A percentile compares a stretch with the other conserved stretches of the same genome.
phyloP scores from a whole-genome alignment of 179 eudicot genomes.

The Corrigiola litoralis region DNA sequence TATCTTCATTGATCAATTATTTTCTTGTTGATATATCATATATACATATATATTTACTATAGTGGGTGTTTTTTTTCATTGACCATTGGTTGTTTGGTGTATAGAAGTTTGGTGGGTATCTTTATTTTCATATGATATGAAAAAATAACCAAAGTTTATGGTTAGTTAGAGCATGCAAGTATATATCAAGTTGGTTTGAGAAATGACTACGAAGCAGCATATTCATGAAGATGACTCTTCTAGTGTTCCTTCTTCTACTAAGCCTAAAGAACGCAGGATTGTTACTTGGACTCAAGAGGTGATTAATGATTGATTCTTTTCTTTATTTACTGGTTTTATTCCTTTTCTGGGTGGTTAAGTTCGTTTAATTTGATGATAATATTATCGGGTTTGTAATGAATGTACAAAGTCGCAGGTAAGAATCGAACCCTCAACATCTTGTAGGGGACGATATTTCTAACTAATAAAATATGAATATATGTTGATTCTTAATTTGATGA shows the following conservation, averaged over 20 bases:
- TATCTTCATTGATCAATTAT: background rate
- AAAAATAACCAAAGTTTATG: conserved; percentile 4
- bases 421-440: no score
- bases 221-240: conserved; percentile 19
- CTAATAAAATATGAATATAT: no score
- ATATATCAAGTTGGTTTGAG: background rate
- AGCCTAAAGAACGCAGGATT: conserved; percentile 72
- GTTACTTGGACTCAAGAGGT: conserved; percentile 97
- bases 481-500: no score
- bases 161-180: conserved; percentile 30
- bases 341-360: no score
- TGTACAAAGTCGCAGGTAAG: no score
- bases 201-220: conserved; percentile 24
- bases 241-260: conserved; percentile 28
- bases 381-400: no score
- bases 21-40: background rate
- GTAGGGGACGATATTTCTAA: no score
- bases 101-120: conserved; percentile 9
- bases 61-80: conserved; percentile 15
- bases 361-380: no score
- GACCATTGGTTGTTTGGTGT: conserved; percentile 19
- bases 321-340: background rate
- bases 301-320: background rate
- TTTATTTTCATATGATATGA: background rate
- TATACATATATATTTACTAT: background rate